These are phyloP conservation scores for Cinchona pubescens DNA, from an alignment of 257 asterid genomes.

Conservation along the genomic window DNA sequence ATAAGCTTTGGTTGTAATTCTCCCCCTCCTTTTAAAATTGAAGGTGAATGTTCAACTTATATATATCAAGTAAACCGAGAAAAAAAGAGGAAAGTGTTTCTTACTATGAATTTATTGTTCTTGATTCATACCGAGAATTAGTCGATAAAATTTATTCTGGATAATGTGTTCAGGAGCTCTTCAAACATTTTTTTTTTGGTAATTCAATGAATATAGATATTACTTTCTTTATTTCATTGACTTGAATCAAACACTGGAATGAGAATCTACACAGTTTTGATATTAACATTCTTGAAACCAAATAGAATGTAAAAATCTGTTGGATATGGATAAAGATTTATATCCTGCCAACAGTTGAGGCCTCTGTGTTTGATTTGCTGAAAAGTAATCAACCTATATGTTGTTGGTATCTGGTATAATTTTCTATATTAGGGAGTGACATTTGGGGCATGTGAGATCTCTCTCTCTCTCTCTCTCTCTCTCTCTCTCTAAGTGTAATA, in stretches of 20 bases:
- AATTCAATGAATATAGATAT: not conserved
- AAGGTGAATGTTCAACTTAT: not conserved
- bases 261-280: not conserved
- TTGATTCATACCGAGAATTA: too few species aligned
- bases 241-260: not conserved
- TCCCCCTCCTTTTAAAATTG: not conserved
- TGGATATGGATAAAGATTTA: too few species aligned
- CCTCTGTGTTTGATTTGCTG: not conserved
- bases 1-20: too few species aligned
- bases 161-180: too few species aligned
- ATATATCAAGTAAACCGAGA: too few species aligned
- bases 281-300: not conserved
- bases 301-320: not conserved
- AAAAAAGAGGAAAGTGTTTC: too few species aligned
- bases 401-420: not conserved
- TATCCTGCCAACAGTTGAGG: not conserved
- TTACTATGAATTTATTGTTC: too few species aligned
- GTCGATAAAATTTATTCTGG: too few species aligned
- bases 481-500: not conserved
- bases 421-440: too few species aligned
- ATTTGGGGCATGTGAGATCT: not conserved
- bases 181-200: too few species aligned
- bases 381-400: not conserved
- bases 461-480: not conserved
- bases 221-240: not conserved